These are phyloP conservation scores for Huntiella bhutanensis DNA, from an alignment of 2,329 filamentous ascomycete species.

Conservation along the genomic window DNA sequence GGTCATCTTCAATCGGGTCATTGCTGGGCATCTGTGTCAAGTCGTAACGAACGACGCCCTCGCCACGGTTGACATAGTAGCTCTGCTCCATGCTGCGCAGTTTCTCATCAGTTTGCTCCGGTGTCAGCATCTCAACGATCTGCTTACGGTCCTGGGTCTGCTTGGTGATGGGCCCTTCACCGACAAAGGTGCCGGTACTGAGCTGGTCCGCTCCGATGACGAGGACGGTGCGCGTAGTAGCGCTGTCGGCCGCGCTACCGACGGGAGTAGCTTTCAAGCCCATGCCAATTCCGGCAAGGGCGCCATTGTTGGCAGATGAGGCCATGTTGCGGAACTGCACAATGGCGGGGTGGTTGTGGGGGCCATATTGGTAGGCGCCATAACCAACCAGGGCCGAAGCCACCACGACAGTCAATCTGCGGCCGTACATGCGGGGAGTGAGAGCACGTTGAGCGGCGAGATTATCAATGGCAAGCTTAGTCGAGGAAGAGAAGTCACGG, in stretches of 20 bases:
- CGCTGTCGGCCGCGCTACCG: slow-evolving; percentile 20
- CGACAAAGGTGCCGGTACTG: slow-evolving; percentile 69
- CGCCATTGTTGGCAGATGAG: slow-evolving; percentile 5
- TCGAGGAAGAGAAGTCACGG: not conserved
- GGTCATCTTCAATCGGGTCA: slow-evolving; percentile 94
- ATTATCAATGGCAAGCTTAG: not conserved
- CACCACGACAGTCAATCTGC: slow-evolving; percentile 46
- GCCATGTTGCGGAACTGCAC: slow-evolving; percentile 18
- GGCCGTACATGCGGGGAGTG: slow-evolving; percentile 56
- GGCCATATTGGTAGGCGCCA: slow-evolving; percentile 52
- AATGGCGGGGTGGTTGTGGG: slow-evolving; percentile 14
- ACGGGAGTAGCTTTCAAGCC: slow-evolving; percentile 10
- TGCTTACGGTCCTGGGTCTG: slow-evolving; percentile 65
- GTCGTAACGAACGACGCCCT: slow-evolving; percentile 87
- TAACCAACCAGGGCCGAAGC: slow-evolving; percentile 52
- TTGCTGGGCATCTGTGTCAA: slow-evolving; percentile 89
- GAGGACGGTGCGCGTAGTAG: slow-evolving; percentile 47
- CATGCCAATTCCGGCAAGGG: slow-evolving; percentile 11
- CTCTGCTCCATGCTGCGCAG: slow-evolving; percentile 80
- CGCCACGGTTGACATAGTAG: slow-evolving; percentile 71
- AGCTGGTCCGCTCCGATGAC: slow-evolving; percentile 82
- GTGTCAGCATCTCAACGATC: slow-evolving; percentile 88
- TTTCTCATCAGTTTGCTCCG: slow-evolving; percentile 82
- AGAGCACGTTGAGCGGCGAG: slow-evolving; percentile 18
- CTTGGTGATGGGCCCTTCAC: slow-evolving; percentile 75